Percentiles rank a stretch among this genome's conserved stretches.
These are phyloP conservation scores for Zygoascus sp. DNA, from an alignment of 1,139 yeast genomes.

Conservation along the genomic window DNA sequence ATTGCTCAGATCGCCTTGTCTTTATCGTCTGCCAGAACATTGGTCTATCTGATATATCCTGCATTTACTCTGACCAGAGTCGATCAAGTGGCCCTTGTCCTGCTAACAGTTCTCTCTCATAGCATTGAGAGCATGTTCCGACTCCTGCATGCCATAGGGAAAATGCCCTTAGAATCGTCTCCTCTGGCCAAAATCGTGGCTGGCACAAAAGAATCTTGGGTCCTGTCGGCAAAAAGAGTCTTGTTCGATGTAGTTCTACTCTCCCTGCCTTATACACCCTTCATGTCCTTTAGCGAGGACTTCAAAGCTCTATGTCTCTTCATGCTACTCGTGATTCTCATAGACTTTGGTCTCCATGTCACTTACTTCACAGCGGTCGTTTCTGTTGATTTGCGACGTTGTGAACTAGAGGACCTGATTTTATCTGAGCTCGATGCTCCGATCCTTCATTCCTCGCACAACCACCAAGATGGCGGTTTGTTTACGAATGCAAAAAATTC, in stretches of 20 bases:
- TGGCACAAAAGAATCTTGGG: conserved; percentile 37
- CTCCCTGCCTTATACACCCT: conserved; percentile 19
- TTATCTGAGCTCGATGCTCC: conserved; percentile 7
- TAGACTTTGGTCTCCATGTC: conserved; percentile 57
- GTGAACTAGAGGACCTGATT: conserved; percentile 55
- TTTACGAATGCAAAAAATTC: neutral
- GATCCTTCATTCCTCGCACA: neutral
- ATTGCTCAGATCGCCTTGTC: conserved; percentile 48
- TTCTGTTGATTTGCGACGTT: conserved; percentile 60
- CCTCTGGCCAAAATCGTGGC: conserved; percentile 37
- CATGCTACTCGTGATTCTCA: conserved; percentile 41
- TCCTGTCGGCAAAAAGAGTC: conserved; percentile 36
- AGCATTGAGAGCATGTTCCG: conserved; percentile 46
- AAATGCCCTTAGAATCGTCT: conserved; percentile 42
- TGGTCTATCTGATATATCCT: conserved; percentile 40
- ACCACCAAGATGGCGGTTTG: neutral
- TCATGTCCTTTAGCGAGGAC: conserved; percentile 28
- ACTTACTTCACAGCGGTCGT: conserved; percentile 62
- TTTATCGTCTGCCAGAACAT: conserved; percentile 47
- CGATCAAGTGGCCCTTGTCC: conserved; percentile 33
- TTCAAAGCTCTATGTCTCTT: conserved; percentile 41
- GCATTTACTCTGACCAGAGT: conserved; percentile 24
- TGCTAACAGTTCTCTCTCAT: conserved; percentile 40
- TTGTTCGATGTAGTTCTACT: conserved; percentile 29
- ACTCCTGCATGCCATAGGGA: conserved; percentile 39